Conservation (phyloP, 2,329 filamentous ascomycete genomes). For the Alternaria dauci region DNA sequence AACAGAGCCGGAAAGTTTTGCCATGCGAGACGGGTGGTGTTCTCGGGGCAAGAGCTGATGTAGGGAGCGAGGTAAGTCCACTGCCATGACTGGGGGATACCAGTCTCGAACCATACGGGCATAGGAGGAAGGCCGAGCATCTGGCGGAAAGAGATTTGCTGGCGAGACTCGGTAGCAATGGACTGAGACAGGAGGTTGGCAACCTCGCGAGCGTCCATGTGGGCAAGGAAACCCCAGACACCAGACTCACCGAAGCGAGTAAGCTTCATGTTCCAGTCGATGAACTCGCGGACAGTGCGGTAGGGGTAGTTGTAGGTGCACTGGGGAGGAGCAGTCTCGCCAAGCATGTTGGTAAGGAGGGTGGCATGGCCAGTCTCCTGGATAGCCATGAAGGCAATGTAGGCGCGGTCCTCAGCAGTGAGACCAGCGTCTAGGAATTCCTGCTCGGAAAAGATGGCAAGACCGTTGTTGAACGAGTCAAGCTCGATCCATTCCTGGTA, state of each 20-base stretch:
- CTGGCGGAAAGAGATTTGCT: conserved; percentile 86
- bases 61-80: conserved; percentile 85
- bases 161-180: conserved; percentile 79
- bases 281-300: conserved; percentile 75
- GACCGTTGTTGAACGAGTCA: conserved; percentile 80
- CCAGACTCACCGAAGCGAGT: conserved; percentile 82
- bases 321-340: conserved; percentile 72
- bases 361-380: conserved; percentile 83
- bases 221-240: conserved; percentile 81
- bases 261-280: conserved; percentile 87
- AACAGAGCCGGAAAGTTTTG: conserved; percentile 81
- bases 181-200: conserved; percentile 77
- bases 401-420: conserved; percentile 70
- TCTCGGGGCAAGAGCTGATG: conserved; percentile 76
- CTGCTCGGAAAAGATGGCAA: conserved; percentile 71
- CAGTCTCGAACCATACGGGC: conserved; percentile 82
- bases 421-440: conserved; percentile 76
- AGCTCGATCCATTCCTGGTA: conserved; percentile 89
- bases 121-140: conserved; percentile 81
- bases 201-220: conserved; percentile 78
- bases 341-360: conserved; percentile 79
- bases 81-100: conserved; percentile 83
- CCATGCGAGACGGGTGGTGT: conserved; percentile 79
- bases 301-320: conserved; percentile 86
- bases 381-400: conserved; percentile 79